Evolutionary conservation across 345 rosid species (phyloP).

Genomic region (Camelina laxa): DNA sequence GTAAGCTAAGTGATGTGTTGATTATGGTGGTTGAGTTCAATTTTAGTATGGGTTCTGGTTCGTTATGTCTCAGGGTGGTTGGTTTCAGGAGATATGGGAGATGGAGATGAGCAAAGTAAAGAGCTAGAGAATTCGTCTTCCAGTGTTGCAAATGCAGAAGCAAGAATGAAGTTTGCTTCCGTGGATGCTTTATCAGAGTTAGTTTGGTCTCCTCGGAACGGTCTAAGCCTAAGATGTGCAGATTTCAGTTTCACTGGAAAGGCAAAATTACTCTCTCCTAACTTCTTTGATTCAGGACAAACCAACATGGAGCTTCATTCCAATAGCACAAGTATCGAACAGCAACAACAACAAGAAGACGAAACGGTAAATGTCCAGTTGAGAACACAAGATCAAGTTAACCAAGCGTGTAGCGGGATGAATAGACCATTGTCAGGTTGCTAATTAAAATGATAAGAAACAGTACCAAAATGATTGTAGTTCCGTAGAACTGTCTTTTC

Average conservation of each 20-base stretch:
- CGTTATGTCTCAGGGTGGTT: constrained; percentile 30
- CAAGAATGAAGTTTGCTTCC: constrained; percentile 55
- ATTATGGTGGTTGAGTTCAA: background rate
- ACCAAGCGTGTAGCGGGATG: constrained; percentile 40
- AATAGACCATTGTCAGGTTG: constrained; percentile 40
- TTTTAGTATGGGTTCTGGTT: constrained; percentile 13
- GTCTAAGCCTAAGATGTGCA: constrained; percentile 75
- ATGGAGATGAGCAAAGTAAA: constrained; percentile 49
- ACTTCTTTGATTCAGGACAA: constrained; percentile 49
- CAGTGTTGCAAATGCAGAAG: constrained; percentile 79
- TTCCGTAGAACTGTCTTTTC: background rate
- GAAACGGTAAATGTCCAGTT: constrained; percentile 29
- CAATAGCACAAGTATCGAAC: constrained; percentile 35
- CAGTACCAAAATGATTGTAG: background rate
- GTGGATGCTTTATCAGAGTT: constrained; percentile 74
- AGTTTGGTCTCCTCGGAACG: constrained; percentile 91
- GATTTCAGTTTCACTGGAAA: constrained; percentile 59
- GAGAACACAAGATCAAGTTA: constrained; percentile 35
- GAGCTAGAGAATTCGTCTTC: constrained; percentile 42
- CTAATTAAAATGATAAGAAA: background rate
- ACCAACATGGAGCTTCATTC: constrained; percentile 44
- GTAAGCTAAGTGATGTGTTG: constrained; percentile 21
- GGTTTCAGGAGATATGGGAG: constrained; percentile 54
- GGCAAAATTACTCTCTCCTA: constrained; percentile 47
- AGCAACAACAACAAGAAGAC: background rate